Base-by-base conservation (phyloP, 2,329 filamentous ascomycete species). In the Gyromitra esculenta region DNA sequence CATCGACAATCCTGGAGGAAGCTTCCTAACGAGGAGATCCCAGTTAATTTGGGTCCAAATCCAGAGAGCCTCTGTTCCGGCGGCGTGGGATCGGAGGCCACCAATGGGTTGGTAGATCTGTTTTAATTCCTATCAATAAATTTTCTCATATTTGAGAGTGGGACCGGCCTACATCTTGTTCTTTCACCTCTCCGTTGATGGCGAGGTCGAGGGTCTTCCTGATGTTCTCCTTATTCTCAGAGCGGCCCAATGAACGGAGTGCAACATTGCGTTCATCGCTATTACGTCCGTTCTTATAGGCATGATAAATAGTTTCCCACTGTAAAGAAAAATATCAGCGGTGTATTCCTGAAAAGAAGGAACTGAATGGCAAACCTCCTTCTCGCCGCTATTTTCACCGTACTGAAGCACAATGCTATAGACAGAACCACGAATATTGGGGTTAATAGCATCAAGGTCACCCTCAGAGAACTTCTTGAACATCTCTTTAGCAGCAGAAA, bases 211-310 rank as follows among this genome's bases (percentile, higher is more conserved):
- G 87, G 1, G 94, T 95, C 77, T 89, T 89, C 85, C 96, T 86
- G 83, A 97, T 95, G 63, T 97, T 88, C 79, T 91, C 89, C 0
- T 92, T 90, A 73, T 92, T 88, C 82, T 91, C 91, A 60, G 93
- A 90, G 65, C 93, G 90, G 65, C 95, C 95, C 25, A 98, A 88
- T 41, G 88, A 89, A 81, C 94, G 92, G 75, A 98, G 88, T 0
- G 94, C 94, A 11, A 92, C 95, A 84, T 97, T 97, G 82, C 94
- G 93, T 86, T 97, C 94, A 81, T 97, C 94, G 80, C 90, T 91
- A 80, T 91, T 95, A 75, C 87, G 89, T 1, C 92, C 93, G 11
- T 87, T 89, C 80, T 89, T 89, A 86, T 92, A 96, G 80, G 92
- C 90, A 80, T 93, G 87, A 71, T 95, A 85, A 21, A 97, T 86